Percentiles rank a stretch among this genome's conserved stretches.
phyloP scores from a whole-genome alignment of 2,329 filamentous ascomycete species.

The Neonectria coccinea region DNA sequence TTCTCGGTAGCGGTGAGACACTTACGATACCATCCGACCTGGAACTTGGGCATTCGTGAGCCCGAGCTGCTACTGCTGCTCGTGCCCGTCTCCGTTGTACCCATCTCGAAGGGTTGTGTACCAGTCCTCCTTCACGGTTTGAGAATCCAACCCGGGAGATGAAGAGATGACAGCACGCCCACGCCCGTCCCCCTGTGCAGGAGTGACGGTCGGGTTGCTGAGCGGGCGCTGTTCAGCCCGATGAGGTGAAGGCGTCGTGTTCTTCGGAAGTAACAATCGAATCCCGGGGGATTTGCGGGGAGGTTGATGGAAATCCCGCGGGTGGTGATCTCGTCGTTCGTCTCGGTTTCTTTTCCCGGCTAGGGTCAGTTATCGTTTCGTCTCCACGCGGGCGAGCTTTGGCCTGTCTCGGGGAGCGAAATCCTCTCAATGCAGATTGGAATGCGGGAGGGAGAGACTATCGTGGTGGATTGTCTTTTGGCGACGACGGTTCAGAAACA shows the following conservation, averaged over 20 bases:
- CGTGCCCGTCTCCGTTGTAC: constrained; percentile 41
- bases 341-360: constrained; percentile 16
- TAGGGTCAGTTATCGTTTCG: constrained; percentile 25
- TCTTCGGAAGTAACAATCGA: constrained; percentile 32
- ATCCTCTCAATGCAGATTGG: constrained; percentile 30
- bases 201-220: constrained; percentile 41
- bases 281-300: constrained; percentile 17
- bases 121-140: constrained; percentile 33
- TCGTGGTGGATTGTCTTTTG: constrained; percentile 28
- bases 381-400: not conserved
- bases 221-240: constrained; percentile 27
- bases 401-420: constrained; percentile 36
- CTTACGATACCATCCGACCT: constrained; percentile 64
- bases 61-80: constrained; percentile 45
- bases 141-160: constrained; percentile 23
- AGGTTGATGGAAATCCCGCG: constrained; percentile 21
- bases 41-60: constrained; percentile 53
- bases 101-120: constrained; percentile 40
- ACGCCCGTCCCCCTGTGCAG: constrained; percentile 42
- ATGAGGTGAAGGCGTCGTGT: not conserved
- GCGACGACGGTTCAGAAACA: constrained; percentile 39
- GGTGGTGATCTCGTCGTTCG: constrained; percentile 17
- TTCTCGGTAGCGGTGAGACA: constrained; percentile 32
- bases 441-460: constrained; percentile 37
- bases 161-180: constrained; percentile 32